These are phyloP conservation scores for Paraphaeosphaeria sporulosa DNA, from an alignment of 2,329 filamentous ascomycete species.

Conservation along the genomic window DNA sequence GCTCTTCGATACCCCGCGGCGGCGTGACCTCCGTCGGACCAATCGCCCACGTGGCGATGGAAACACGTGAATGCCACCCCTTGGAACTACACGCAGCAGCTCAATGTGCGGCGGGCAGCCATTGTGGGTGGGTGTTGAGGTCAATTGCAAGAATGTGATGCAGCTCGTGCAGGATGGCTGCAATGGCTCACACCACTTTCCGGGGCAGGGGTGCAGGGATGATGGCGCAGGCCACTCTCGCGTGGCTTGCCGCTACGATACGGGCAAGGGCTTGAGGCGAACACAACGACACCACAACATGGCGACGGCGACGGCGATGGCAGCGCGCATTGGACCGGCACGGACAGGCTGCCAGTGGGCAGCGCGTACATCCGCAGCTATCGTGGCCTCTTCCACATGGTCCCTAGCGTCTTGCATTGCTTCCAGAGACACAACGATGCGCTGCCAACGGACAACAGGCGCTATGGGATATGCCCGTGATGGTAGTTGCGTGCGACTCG, in stretches of 20 bases:
- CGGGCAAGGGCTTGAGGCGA: not conserved
- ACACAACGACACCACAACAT: not conserved
- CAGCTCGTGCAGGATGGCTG: not conserved
- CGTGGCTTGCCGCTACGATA: conserved; percentile 1
- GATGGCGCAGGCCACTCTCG: not conserved
- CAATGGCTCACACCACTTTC: not conserved
- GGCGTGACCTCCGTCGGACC: not conserved
- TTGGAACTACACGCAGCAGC: not conserved
- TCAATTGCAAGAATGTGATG: not conserved
- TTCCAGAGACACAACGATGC: not conserved
- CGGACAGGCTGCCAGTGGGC: not conserved
- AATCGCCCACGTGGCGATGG: not conserved
- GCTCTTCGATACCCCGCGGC: not conserved
- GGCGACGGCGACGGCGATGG: not conserved
- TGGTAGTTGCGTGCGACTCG: not conserved
- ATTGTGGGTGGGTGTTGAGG: not conserved
- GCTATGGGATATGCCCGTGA: not conserved
- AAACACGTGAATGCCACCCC: not conserved
- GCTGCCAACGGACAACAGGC: not conserved
- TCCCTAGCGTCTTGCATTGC: not conserved
- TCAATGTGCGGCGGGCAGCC: not conserved
- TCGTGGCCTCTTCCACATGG: not conserved
- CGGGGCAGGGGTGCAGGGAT: not conserved
- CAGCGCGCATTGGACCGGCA: not conserved
- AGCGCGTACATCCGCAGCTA: not conserved